Conservation (phyloP, 2,329 filamentous ascomycete species). For the Cladophialophora carrionii region DNA sequence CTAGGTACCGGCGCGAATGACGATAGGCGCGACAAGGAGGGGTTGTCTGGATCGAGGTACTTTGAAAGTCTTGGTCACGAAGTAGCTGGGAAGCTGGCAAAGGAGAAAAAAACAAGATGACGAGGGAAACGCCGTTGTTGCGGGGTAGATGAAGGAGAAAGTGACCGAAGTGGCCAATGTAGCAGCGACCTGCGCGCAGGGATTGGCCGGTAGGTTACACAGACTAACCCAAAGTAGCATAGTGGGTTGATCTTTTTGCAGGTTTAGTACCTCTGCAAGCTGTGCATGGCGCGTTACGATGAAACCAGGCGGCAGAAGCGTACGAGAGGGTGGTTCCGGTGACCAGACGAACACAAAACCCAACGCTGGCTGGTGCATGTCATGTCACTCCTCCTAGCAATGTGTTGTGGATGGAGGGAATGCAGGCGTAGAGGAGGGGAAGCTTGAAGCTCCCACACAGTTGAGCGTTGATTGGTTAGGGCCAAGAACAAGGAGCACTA, state of each 20-base stretch:
- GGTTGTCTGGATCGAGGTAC: slow-evolving; percentile 15
- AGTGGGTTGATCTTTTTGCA: slow-evolving; percentile 13
- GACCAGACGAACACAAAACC: background rate
- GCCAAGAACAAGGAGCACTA: background rate
- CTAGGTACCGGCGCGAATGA: slow-evolving; percentile 9
- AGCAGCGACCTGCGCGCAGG: background rate
- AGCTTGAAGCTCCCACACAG: background rate
- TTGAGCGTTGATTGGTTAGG: background rate
- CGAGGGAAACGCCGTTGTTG: slow-evolving; percentile 12
- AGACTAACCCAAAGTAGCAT: slow-evolving; percentile 3
- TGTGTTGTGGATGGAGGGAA: background rate
- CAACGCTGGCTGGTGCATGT: background rate
- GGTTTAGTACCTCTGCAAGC: slow-evolving; percentile 4
- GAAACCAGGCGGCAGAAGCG: background rate
- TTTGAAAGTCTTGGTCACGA: slow-evolving; percentile 8
- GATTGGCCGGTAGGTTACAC: slow-evolving; percentile 12
- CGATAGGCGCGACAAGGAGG: slow-evolving; percentile 2
- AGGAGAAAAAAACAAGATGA: slow-evolving; percentile 4
- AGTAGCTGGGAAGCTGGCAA: slow-evolving; percentile 9
- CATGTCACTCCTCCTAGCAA: background rate
- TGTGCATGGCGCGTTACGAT: background rate
- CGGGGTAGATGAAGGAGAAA: slow-evolving; percentile 14
- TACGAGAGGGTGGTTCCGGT: background rate
- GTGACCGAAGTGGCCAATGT: slow-evolving; percentile 11
- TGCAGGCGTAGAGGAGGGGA: background rate